Base-by-base conservation (phyloP, 1,284 basidiomycete species). In the Laetiporus sulphureus region DNA sequence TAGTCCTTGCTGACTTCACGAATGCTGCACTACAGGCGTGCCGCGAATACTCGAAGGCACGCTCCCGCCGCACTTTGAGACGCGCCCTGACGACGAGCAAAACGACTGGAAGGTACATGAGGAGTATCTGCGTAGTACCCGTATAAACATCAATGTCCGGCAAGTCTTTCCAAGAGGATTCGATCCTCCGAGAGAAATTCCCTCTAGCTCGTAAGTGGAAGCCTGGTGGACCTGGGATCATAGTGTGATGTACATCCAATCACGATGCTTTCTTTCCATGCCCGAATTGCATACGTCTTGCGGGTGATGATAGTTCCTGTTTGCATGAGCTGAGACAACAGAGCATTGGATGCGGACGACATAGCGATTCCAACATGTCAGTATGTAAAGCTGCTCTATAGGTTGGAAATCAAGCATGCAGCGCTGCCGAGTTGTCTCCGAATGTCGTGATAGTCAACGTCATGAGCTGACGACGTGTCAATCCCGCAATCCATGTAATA, bases 401-500 rank as follows among this genome's bases (percentile, higher is more conserved):
- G 53, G 42, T 60, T 53, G 19, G 62, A 60, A 15, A 81, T 56
- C 15, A 80, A 51, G 51, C 76, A 77, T 13, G 78, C 75, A 24
- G 80, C 89, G 55, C 90, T 91, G 16, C 88, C 92, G 8, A 99
- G 68, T 46, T 92, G 86, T 50, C 89, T 71, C 48, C 96, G 74
- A 45, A 97, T 75, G 61, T 98, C 95, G 49, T 96, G 89, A 62
- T 91, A 88, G 64, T 99, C 95, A 33, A 99, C 95, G 62, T 97
- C 93, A 59, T 96, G 93, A 20, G 91, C 91, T 94, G 59, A 6
- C 20, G 46, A 31, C 16, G 43, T 7, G 18, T 16, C 10, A 25
- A 21, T 22, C 19, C 34, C 7, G 35, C 16, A 10, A 38, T 37
- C 13, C 3, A 32, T 11, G n/a, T 25, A 36, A 41, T 25, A 29